phyloP scores from a whole-genome alignment of 805 yeast species.

The Metschnikowia dekortorum region DNA sequence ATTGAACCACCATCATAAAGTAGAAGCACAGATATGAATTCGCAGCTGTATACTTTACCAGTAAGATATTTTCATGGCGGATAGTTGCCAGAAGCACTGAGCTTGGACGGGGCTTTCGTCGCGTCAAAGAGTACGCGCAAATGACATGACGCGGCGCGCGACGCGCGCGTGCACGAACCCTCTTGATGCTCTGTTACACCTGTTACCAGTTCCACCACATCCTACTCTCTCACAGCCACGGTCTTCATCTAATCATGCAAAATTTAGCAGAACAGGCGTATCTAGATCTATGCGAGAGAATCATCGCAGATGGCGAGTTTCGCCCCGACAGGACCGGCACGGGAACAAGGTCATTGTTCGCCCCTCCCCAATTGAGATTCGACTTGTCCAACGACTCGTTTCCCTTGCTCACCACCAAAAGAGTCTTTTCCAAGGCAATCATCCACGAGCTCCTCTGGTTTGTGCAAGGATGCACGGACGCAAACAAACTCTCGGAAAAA shows the following conservation, averaged over 20 bases:
- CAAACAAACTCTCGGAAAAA: conserved; percentile 66
- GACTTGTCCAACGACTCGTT: conserved; percentile 64
- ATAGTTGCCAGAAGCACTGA: too few relatives aligned
- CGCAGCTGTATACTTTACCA: too few relatives aligned
- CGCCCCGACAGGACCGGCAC: conserved; percentile 98
- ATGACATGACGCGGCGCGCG: too few relatives aligned
- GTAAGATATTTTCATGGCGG: too few relatives aligned
- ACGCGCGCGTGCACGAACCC: too few relatives aligned
- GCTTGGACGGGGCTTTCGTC: too few relatives aligned
- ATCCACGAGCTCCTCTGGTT: conserved; percentile 92
- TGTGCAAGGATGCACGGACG: conserved; percentile 84
- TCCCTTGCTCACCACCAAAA: conserved; percentile 90
- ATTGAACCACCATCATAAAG: too few relatives aligned
- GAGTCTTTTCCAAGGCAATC: conserved; percentile 84
- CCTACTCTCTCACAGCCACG: too few relatives aligned
- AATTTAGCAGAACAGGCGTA: conserved; percentile 78
- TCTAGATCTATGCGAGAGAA: conserved; percentile 71
- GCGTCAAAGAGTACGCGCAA: too few relatives aligned
- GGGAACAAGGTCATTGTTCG: conserved; percentile 86
- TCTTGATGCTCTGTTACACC: too few relatives aligned
- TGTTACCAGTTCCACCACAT: too few relatives aligned
- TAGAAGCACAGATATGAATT: too few relatives aligned
- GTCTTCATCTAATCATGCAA: not conserved
- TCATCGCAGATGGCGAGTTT: conserved; percentile 79
- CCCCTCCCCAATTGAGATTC: conserved; percentile 93